These are phyloP conservation scores for Erysimum cheiranthoides DNA, from an alignment of 345 rosid genomes.

Conservation along the genomic window DNA sequence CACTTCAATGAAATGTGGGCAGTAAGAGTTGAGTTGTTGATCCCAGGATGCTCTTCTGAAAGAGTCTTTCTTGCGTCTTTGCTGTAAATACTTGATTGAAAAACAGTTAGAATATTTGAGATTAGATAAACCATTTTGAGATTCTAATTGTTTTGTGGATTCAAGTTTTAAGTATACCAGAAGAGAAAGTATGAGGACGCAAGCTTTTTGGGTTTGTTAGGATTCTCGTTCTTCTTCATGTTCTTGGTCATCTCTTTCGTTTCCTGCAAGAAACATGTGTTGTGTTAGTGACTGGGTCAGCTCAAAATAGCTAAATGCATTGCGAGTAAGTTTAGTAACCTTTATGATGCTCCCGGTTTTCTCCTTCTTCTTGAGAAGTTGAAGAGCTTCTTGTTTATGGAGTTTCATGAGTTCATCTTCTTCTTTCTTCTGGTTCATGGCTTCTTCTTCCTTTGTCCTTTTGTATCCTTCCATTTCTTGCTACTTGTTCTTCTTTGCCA, in stretches of 20 bases:
- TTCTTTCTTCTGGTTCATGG: constrained; percentile 53
- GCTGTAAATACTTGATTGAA: constrained; percentile 41
- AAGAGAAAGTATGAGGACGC: constrained; percentile 75
- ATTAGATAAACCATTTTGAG: neutral
- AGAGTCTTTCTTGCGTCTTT: constrained; percentile 66
- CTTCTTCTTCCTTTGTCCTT: constrained; percentile 71
- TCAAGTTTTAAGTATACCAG: constrained; percentile 40
- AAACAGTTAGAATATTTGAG: neutral
- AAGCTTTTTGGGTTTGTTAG: constrained; percentile 81
- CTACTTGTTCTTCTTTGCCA: constrained; percentile 77
- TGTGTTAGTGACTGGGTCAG: neutral
- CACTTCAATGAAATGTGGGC: constrained; percentile 78
- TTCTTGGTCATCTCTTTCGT: constrained; percentile 61
- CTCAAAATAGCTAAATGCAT: neutral
- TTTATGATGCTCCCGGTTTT: constrained; percentile 78
- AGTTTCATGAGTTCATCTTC: constrained; percentile 80
- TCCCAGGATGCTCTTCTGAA: constrained; percentile 59
- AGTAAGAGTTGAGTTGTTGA: constrained; percentile 61
- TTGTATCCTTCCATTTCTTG: constrained; percentile 82
- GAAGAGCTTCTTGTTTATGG: constrained; percentile 82
- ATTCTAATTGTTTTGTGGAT: neutral
- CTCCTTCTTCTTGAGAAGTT: constrained; percentile 84
- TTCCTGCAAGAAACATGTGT: constrained; percentile 50
- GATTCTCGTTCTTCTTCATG: constrained; percentile 55
- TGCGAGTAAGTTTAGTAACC: constrained; percentile 34